These are phyloP conservation scores for Pyricularia grisea DNA, from an alignment of 2,329 filamentous ascomycete species.

Conservation along the genomic window DNA sequence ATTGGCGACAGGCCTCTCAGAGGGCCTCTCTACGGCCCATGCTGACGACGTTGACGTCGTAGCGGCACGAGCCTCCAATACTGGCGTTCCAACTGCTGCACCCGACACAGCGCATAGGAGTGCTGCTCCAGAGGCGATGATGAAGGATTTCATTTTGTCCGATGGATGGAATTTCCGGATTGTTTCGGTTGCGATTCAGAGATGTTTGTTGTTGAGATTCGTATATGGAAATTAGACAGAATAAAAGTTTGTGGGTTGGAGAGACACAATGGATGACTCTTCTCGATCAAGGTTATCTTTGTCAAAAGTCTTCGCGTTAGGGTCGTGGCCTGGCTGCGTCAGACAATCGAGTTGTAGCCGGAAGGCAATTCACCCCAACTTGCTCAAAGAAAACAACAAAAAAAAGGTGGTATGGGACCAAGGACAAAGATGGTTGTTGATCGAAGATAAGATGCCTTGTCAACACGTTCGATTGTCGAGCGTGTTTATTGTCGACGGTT, in stretches of 20 bases:
- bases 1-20: conserved; percentile 24
- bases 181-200: neutral
- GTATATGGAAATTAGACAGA: neutral
- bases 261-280: neutral
- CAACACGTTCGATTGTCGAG: neutral
- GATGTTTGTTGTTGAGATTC: neutral
- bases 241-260: neutral
- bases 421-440: neutral
- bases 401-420: neutral
- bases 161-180: neutral
- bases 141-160: conserved; percentile 1
- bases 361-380: neutral
- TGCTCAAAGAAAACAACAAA: neutral
- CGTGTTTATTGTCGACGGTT: neutral
- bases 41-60: neutral
- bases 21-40: conserved; percentile 25
- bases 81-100: neutral
- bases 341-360: neutral
- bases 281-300: neutral
- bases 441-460: neutral
- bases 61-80: neutral
- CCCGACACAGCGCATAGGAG: neutral
- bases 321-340: neutral
- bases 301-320: neutral
- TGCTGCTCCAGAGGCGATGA: neutral